Conservation (phyloP, 306 rosid genomes). For the Fragaria vesca region DNA sequence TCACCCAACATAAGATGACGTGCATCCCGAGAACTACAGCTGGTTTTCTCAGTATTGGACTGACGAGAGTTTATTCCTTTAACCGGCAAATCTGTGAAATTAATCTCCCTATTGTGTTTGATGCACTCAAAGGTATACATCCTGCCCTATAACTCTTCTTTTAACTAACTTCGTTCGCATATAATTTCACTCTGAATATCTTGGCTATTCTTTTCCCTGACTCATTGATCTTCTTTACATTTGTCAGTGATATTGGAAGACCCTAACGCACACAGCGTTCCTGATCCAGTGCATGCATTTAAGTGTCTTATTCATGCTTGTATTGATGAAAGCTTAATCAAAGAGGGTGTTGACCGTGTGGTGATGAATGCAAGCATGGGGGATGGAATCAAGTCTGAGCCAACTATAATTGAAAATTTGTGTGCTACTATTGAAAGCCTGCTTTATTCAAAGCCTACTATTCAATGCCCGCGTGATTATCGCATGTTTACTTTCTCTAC, state of each 20-base stretch:
- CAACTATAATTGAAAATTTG: conserved; percentile 75
- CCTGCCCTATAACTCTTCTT: neutral
- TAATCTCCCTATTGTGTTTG: conserved; percentile 68
- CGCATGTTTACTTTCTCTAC: neutral
- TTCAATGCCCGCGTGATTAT: no score
- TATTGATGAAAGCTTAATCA: conserved; percentile 67
- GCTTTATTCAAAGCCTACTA: no score
- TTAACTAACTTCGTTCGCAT: neutral
- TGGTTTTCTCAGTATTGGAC: conserved; percentile 72
- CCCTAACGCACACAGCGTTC: no score
- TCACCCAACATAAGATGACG: conserved; percentile 54
- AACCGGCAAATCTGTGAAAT: conserved; percentile 55
- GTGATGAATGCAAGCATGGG: conserved; percentile 31
- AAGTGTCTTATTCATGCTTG: conserved; percentile 62
- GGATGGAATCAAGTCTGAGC: conserved; percentile 40
- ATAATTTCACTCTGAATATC: neutral
- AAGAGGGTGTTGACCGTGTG: conserved; percentile 64
- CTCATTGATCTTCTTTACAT: no score
- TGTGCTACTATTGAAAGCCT: conserved; percentile 69
- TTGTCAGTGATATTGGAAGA: no score
- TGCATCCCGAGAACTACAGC: conserved; percentile 47
- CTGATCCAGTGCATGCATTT: conserved; percentile 42
- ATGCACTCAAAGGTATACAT: conserved; percentile 63
- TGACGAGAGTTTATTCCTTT: conserved; percentile 54
- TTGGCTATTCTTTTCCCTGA: neutral